A percentile compares a stretch with the other conserved stretches of the same genome.
Evolutionary conservation across 2,329 filamentous ascomycete species (phyloP).

Genomic region (Exophiala sp.): DNA sequence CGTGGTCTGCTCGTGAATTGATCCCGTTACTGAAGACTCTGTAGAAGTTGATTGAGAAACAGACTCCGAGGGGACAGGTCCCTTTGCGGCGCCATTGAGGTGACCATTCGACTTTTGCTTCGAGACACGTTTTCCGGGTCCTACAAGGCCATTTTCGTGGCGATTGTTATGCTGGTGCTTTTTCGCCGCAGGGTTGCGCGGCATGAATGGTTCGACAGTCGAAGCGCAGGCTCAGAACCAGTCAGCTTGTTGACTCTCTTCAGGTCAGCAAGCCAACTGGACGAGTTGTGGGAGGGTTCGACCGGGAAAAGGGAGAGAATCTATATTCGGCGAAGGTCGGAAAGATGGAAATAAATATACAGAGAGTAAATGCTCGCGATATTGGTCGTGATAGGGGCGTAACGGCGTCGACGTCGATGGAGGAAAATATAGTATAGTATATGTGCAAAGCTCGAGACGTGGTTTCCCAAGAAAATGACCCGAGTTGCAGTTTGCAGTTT

Average conservation of each 20-base stretch:
- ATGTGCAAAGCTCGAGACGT: no score
- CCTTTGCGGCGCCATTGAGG: conserved; percentile 50
- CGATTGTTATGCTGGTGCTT: conserved; percentile 67
- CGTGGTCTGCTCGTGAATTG: conserved; percentile 7
- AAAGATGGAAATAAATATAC: neutral
- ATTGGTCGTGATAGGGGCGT: no score
- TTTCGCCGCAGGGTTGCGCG: conserved; percentile 48
- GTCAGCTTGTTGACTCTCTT: conserved; percentile 29
- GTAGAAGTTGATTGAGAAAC: conserved; percentile 12
- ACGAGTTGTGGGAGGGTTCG: conserved; percentile 11
- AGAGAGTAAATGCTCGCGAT: conserved; percentile 1
- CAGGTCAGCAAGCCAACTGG: conserved; percentile 30
- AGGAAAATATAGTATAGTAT: no score
- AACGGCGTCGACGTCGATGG: no score
- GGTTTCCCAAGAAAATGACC: no score
- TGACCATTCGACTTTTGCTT: conserved; percentile 57
- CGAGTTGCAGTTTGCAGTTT: no score
- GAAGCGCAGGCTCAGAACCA: conserved; percentile 22
- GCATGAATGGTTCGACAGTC: conserved; percentile 40
- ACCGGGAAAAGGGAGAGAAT: conserved; percentile 1
- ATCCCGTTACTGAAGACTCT: conserved; percentile 10
- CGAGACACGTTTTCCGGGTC: conserved; percentile 66
- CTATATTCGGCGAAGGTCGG: no score
- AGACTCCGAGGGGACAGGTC: conserved; percentile 33
- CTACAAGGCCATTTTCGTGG: conserved; percentile 85